phyloP scores from a whole-genome alignment of 768 basidiomycete species.

The Boletus rex-veris region DNA sequence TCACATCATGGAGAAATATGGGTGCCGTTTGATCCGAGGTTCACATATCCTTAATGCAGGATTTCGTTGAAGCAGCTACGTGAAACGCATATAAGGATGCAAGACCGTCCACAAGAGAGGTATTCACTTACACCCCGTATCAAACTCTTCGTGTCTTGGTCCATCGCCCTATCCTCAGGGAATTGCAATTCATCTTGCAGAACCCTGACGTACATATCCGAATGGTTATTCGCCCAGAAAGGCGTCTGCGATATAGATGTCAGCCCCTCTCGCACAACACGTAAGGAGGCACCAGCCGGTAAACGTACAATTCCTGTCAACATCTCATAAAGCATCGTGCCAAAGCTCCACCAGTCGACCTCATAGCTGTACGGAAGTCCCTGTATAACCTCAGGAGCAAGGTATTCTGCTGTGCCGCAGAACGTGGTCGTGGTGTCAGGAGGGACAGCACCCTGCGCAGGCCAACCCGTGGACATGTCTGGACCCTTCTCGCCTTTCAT shows the following conservation, averaged over 20 bases:
- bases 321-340: constrained; percentile 98
- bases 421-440: constrained; percentile 80
- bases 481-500: constrained; percentile 62
- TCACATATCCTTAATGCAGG: constrained; percentile 89
- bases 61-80: constrained; percentile 86
- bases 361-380: constrained; percentile 88
- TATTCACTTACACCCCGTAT: constrained; percentile 79
- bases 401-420: constrained; percentile 94
- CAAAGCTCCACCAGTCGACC: constrained; percentile 98
- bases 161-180: constrained; percentile 88
- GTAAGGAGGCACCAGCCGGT: constrained; percentile 7
- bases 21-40: constrained; percentile 89
- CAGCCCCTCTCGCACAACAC: constrained; percentile 15
- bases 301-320: constrained; percentile 81
- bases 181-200: constrained; percentile 87
- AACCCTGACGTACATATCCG: constrained; percentile 93
- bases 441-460: constrained; percentile 45
- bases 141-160: constrained; percentile 92
- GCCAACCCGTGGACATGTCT: constrained; percentile 56
- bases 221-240: constrained; percentile 89
- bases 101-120: neutral
- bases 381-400: constrained; percentile 95
- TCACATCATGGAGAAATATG: constrained; percentile 93
- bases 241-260: constrained; percentile 58
- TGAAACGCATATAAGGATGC: constrained; percentile 10